Evolutionary conservation across 495 filamentous ascomycete species (phyloP).

Genomic region (Lasiosphaeria ovina): DNA sequence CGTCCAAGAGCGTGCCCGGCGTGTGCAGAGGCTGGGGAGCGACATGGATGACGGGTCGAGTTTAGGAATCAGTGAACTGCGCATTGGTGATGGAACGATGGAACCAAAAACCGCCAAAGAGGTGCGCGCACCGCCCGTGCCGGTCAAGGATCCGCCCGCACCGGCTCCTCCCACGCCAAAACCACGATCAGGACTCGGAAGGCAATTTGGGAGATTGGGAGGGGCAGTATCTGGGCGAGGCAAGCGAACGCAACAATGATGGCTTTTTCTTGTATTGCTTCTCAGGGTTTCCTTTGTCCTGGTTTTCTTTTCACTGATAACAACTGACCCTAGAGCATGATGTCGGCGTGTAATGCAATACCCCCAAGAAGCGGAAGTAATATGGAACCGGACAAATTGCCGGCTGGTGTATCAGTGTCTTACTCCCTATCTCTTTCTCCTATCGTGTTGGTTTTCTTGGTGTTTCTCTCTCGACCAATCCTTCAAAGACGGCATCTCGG

Average conservation of each 20-base stretch:
- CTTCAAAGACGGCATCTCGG: slow-evolving; percentile 71
- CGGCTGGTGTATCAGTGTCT: not conserved
- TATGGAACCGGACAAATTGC: not conserved
- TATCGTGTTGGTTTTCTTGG: slow-evolving; percentile 37
- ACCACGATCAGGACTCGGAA: slow-evolving; percentile 62
- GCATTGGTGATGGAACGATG: slow-evolving; percentile 45
- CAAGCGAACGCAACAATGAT: slow-evolving; percentile 42
- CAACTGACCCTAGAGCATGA: slow-evolving; percentile 22
- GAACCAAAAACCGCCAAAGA: slow-evolving; percentile 27
- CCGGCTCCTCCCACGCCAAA: slow-evolving; percentile 45
- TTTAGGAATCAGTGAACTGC: slow-evolving; percentile 37
- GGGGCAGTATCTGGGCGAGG: slow-evolving; percentile 62
- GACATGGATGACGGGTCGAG: slow-evolving; percentile 39
- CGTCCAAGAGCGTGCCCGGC: slow-evolving; percentile 76
- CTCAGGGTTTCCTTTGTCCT: slow-evolving; percentile 6
- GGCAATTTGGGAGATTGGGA: slow-evolving; percentile 64
- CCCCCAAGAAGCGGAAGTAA: slow-evolving; percentile 3
- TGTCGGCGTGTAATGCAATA: slow-evolving; percentile 19
- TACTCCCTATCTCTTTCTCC: not conserved
- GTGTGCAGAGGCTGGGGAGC: slow-evolving; percentile 42
- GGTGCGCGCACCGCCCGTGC: slow-evolving; percentile 34
- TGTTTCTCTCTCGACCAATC: slow-evolving; percentile 51
- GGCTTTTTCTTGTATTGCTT: slow-evolving; percentile 16
- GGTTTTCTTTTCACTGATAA: slow-evolving; percentile 11
- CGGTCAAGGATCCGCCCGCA: slow-evolving; percentile 42